A percentile compares a stretch with the other conserved stretches of the same genome.
These are phyloP conservation scores for Solanum neorickii DNA, from an alignment of 257 asterid genomes.

Conservation along the genomic window DNA sequence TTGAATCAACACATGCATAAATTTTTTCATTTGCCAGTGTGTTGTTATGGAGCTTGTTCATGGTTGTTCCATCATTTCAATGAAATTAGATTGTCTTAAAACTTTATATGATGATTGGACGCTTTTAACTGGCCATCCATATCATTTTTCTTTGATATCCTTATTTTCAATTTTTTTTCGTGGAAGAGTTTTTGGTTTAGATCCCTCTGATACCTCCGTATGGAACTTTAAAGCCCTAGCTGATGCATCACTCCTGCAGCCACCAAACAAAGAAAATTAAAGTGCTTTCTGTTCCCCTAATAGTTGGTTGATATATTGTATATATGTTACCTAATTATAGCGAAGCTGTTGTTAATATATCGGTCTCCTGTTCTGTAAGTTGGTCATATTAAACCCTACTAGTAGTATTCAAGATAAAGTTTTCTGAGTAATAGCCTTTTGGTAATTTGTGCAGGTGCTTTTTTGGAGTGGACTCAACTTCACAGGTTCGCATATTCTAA, in stretches of 20 bases:
- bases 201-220: background rate
- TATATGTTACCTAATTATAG: background rate
- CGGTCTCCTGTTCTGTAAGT: background rate
- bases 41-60: background rate
- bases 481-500: constrained; percentile 42
- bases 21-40: background rate
- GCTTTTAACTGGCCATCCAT: background rate
- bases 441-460: constrained; percentile 36
- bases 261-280: background rate
- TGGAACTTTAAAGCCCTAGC: background rate
- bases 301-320: background rate
- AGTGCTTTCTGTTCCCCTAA: background rate
- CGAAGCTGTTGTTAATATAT: background rate
- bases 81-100: background rate
- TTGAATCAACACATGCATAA: background rate
- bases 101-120: background rate
- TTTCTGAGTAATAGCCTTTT: background rate
- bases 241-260: background rate
- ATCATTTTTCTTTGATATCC: background rate
- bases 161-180: background rate
- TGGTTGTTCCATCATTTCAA: background rate
- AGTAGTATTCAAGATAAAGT: background rate
- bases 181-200: background rate
- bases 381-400: background rate
- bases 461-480: constrained; percentile 47